Evolutionary conservation across 768 basidiomycete species (phyloP).

Genomic region (Rhizopogon vulgaris): DNA sequence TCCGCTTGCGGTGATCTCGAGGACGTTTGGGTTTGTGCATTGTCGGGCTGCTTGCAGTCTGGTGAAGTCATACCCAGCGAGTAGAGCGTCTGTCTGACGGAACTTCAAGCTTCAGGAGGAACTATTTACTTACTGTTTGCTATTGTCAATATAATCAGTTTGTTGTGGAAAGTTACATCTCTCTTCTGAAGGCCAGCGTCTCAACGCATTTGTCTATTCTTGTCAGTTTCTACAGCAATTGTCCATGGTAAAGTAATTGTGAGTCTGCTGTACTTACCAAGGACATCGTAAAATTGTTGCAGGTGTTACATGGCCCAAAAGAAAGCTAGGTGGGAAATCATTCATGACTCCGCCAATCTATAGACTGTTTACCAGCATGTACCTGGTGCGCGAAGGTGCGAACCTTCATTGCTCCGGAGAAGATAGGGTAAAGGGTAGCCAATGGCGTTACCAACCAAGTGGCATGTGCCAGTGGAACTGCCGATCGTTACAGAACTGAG

Average conservation of each 20-base stretch:
- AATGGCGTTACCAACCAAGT: constrained; percentile 4
- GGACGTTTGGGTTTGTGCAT: constrained; percentile 51
- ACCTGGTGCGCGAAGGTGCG: constrained; percentile 3
- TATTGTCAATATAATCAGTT: too few relatives aligned
- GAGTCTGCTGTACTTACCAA: too few relatives aligned
- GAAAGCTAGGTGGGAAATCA: too few relatives aligned
- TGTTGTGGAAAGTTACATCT: too few relatives aligned
- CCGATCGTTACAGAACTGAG: not conserved
- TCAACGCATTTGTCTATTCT: too few relatives aligned
- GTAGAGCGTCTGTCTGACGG: constrained; percentile 60
- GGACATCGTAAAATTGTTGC: too few relatives aligned
- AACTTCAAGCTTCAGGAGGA: constrained; percentile 15
- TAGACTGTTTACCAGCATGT: constrained; percentile 4
- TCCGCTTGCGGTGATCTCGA: constrained; percentile 39
- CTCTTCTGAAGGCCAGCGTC: too few relatives aligned
- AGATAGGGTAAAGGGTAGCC: too few relatives aligned
- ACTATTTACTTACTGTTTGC: not conserved
- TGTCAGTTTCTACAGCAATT: too few relatives aligned
- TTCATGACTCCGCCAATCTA: not conserved
- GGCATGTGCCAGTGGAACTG: constrained; percentile 6
- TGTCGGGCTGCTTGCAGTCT: constrained; percentile 22
- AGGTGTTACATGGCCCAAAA: too few relatives aligned
- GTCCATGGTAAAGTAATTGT: too few relatives aligned
- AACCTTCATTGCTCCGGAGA: not conserved
- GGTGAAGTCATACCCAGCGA: constrained; percentile 35